Evolutionary conservation across 2,329 filamentous ascomycete species (phyloP).

Genomic region (Exophiala dermatitidis): DNA sequence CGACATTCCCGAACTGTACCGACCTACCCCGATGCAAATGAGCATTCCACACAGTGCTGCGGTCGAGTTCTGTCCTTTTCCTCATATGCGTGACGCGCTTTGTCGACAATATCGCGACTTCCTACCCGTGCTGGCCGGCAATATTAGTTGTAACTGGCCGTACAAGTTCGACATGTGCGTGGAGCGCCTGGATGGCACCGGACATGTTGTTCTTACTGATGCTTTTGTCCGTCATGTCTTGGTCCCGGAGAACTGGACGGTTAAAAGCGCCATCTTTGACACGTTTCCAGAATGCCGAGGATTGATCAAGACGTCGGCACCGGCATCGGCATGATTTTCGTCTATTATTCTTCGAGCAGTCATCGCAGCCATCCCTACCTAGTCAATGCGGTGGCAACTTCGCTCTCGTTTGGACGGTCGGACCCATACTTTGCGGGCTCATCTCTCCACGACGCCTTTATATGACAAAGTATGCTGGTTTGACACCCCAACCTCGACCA

Average conservation of each 20-base stretch:
- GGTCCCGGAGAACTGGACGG: constrained; percentile 1
- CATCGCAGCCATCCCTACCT: too few relatives aligned
- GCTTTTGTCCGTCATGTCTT: constrained; percentile 1
- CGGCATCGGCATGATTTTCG: not conserved
- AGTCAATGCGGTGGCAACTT: too few relatives aligned
- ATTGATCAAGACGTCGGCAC: not conserved
- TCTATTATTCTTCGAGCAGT: not conserved
- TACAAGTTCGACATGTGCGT: not conserved
- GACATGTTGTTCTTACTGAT: constrained; percentile 1
- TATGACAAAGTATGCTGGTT: too few relatives aligned
- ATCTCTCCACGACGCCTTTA: too few relatives aligned
- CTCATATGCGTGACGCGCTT: constrained; percentile 5
- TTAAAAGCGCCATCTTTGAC: not conserved
- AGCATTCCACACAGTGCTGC: constrained; percentile 4
- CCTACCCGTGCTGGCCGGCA: constrained; percentile 1
- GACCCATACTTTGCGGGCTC: too few relatives aligned
- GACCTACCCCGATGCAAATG: constrained; percentile 1
- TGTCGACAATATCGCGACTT: constrained; percentile 5
- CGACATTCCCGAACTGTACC: constrained; percentile 4
- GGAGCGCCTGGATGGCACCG: not conserved
- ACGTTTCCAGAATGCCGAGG: constrained; percentile 6
- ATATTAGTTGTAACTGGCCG: constrained; percentile 7
- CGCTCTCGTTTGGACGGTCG: too few relatives aligned
- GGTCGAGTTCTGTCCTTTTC: constrained; percentile 10
- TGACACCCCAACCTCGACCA: too few relatives aligned